Percentiles rank a stretch among this genome's conserved stretches.
Conservation (phyloP, 495 filamentous ascomycete species). For the Aspergillus heteromorphus region DNA sequence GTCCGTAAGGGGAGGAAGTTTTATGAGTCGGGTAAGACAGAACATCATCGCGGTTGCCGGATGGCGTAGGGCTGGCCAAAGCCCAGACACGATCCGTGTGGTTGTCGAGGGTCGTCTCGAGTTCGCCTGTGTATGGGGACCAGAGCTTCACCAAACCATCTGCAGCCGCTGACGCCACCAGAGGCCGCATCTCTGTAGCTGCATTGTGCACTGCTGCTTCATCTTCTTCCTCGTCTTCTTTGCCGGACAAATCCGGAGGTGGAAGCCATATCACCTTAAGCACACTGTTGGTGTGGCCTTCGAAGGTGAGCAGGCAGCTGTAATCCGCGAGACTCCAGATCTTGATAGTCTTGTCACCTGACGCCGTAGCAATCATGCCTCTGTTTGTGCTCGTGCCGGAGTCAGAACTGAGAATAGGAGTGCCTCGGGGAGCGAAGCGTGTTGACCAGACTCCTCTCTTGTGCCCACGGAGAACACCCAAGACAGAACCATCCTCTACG, state of each 20-base stretch:
- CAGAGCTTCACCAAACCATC: slow-evolving; percentile 97
- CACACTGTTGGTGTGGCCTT: slow-evolving; percentile 93
- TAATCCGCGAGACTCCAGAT: slow-evolving; percentile 93
- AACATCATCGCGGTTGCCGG: slow-evolving; percentile 34
- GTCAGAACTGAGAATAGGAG: slow-evolving; percentile 65
- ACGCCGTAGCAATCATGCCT: slow-evolving; percentile 79
- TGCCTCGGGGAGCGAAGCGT: slow-evolving; percentile 73
- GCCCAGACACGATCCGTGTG: slow-evolving; percentile 94
- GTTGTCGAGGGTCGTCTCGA: slow-evolving; percentile 85
- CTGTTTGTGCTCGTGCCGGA: slow-evolving; percentile 55
- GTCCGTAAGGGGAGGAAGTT: slow-evolving; percentile 44
- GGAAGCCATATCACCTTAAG: slow-evolving; percentile 90
- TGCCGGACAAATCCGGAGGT: slow-evolving; percentile 42
- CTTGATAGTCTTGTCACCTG: slow-evolving; percentile 92
- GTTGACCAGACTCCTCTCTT: slow-evolving; percentile 93
- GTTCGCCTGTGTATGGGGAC: slow-evolving; percentile 76
- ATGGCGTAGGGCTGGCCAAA: slow-evolving; percentile 61
- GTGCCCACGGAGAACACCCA: slow-evolving; percentile 87
- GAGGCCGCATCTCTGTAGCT: slow-evolving; percentile 35
- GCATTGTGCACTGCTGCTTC: slow-evolving; percentile 23
- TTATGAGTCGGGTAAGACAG: slow-evolving; percentile 30
- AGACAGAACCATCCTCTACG: slow-evolving; percentile 74
- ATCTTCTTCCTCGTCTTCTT: slow-evolving; percentile 30
- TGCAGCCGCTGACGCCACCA: slow-evolving; percentile 82
- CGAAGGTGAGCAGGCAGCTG: slow-evolving; percentile 86